Base-by-base conservation (phyloP, 768 basidiomycete species). In the Plicaturopsis crispa region DNA sequence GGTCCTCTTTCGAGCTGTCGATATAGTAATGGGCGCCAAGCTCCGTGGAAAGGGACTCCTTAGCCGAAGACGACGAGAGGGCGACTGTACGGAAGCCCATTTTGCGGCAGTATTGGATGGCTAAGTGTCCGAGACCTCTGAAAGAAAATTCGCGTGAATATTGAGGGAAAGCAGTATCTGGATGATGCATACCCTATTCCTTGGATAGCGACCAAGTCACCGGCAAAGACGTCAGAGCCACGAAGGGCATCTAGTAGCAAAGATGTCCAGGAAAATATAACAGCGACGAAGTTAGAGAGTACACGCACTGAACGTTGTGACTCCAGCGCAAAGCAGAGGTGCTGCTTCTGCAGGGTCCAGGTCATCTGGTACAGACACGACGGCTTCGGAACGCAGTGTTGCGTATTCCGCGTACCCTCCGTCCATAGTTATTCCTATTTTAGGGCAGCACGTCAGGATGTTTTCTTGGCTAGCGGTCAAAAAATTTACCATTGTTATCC, bases 291-390 rank as follows among this genome's bases (percentile, higher is more conserved):
- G n/a, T n/a, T n/a, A n/a, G n/a, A n/a, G n/a, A n/a, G n/a, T n/a
- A n/a, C n/a, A n/a, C n/a, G n/a, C n/a, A n/a, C n/a, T 57, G 56
- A 55, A 68, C n/a, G 49, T 49, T 3, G 66, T 68, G 6, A 64
- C 53, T n/a, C 60, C 65, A 6, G 59, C 62, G 33, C 62, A 66
- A 14, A 62, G 40, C 8, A 64, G 45, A 1, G 53, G 52, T 5
- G 53, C 58, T 5, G 50, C 44, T 41, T 59, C 51, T 11, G 51
- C 48, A 6, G 51, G 52, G 37, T 51, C 49, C 12, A 54, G 33
- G 5, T 45, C 47, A 11, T 52, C 45, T 0, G 59, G 51, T 11
- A 59, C 36, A 5, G 28, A 19, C 17, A 48, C 42, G 24, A 57
- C 44, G 4, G 55, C 55, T 22, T 50, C 48, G 17, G 47, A 45